Percentiles rank a stretch among this genome's conserved stretches.
Conservation (phyloP, 2,329 filamentous ascomycete species). For the Aspergillus brasiliensis region DNA sequence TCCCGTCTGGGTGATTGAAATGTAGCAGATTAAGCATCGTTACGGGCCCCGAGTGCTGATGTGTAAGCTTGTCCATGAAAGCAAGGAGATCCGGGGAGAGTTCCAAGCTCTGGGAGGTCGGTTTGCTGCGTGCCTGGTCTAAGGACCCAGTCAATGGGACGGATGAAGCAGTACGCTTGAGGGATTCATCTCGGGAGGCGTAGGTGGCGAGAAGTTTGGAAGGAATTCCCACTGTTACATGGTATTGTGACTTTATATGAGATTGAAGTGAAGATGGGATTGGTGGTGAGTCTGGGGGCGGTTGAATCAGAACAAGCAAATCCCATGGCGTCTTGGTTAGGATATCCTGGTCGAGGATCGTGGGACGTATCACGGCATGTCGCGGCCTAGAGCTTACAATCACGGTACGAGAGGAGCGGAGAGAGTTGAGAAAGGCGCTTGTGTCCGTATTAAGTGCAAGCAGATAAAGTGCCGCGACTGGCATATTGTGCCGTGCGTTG, state of each 20-base stretch:
- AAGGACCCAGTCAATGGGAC: conserved; percentile 32
- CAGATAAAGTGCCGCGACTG: conserved; percentile 30
- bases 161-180: conserved; percentile 21
- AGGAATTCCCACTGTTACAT: conserved; percentile 37
- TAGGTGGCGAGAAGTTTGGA: conserved; percentile 37
- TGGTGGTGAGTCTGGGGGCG: conserved; percentile 9
- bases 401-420: conserved; percentile 29
- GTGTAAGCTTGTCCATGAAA: conserved; percentile 50
- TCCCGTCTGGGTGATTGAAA: conserved; percentile 54
- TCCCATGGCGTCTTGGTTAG: conserved; percentile 38
- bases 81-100: conserved; percentile 52
- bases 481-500: neutral
- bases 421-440: conserved; percentile 28
- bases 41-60: conserved; percentile 48
- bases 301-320: conserved; percentile 37
- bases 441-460: conserved; percentile 29
- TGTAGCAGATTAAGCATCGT: conserved; percentile 67
- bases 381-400: conserved; percentile 40
- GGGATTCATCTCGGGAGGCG: conserved; percentile 23
- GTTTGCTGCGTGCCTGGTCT: conserved; percentile 26
- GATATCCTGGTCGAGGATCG: conserved; percentile 30
- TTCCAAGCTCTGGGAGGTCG: conserved; percentile 55
- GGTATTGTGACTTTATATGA: conserved; percentile 33
- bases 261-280: conserved; percentile 25
- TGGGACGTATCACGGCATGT: conserved; percentile 39